These are phyloP conservation scores for Penicillium argentinense DNA, from an alignment of 495 filamentous ascomycete genomes.

Conservation along the genomic window DNA sequence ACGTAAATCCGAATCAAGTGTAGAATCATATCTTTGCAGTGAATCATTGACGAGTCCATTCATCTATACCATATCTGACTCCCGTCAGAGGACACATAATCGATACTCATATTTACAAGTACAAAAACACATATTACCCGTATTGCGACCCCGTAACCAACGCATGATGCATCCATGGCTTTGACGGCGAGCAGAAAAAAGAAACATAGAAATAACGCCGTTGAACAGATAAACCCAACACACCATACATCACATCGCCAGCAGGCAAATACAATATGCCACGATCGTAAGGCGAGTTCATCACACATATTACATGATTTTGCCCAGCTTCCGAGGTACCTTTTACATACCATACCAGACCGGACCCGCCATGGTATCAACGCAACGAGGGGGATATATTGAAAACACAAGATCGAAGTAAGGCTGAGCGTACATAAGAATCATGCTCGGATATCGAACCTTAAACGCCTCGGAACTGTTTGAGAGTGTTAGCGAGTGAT, in stretches of 20 bases:
- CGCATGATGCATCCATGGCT: constrained; percentile 2
- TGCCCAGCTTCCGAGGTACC: constrained; percentile 7
- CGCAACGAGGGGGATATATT: constrained; percentile 23
- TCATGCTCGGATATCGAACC: constrained; percentile 12
- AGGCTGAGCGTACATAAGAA: constrained; percentile 17
- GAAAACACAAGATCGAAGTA: constrained; percentile 20
- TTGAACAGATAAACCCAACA: not conserved
- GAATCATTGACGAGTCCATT: constrained; percentile 3
- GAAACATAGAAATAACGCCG: constrained; percentile 2
- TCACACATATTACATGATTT: constrained; percentile 24
- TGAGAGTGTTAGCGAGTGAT: constrained; percentile 14
- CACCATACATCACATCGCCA: constrained; percentile 17
- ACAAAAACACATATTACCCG: constrained; percentile 5
- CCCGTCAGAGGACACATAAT: constrained; percentile 2
- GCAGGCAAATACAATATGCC: constrained; percentile 8
- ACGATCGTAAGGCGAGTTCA: constrained; percentile 7
- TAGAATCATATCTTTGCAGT: too few relatives aligned
- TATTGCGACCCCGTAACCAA: constrained; percentile 7
- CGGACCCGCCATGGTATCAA: constrained; percentile 35
- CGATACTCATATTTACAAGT: constrained; percentile 22
- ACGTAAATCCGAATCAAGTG: too few relatives aligned
- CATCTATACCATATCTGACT: constrained; percentile 18
- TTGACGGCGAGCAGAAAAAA: constrained; percentile 1
- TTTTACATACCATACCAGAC: constrained; percentile 24
- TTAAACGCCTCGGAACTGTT: constrained; percentile 53